Evolutionary conservation across 2,329 filamentous ascomycete genomes (phyloP), one percentile per base, ranked within the genome.

Genomic region (Ophiostoma quercus): DNA sequence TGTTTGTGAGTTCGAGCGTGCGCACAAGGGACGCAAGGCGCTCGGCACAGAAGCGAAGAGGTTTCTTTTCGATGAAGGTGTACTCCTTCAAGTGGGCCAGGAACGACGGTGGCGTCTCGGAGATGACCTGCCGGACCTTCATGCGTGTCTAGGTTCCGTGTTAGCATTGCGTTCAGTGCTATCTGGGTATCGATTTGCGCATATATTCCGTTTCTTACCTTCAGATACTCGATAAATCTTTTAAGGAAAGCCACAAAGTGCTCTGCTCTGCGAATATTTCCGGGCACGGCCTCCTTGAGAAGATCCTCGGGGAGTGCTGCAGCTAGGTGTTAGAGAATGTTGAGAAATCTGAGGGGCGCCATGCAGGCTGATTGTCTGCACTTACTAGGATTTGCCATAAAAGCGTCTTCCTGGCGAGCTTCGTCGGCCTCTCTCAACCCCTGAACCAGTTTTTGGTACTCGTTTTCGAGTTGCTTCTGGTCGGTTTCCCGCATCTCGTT

Each of bases 81-180:
- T 97, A 89, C 74, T 99, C 95, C 77, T 92, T 96, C 7, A 99
- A 83, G 81, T 99, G 94, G 19, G 91, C 87, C 9, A 99, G 84
- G 78, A 99, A 99, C 0, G 94, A 97, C 2, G 92, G 90, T 0
- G 95, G 95, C 0, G 94, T 99, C 79, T 99, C 95, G 8, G 95
- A 97, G 73, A 98, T 97, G 73, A 97, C 94, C 77, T 97, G 93
- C 4, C 95, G 88, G 16, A 98, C 94, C 83, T 97, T 98, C 95
- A 99, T 98, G 71, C 96, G 88, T 1, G 94, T 98, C 84, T 94
- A 96, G 12, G 8, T 34, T 2, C 8, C 32, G 34, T 67, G 66
- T 70, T 43, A 69, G 70, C 14, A 8, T 37, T 2, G 8, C 8
- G 5, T 37, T n/a, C 34, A 7, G 14, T 25, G 25, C 57, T 19